Evolutionary conservation across 805 yeast species (phyloP).

Genomic region (Lachancea dasiensis): DNA sequence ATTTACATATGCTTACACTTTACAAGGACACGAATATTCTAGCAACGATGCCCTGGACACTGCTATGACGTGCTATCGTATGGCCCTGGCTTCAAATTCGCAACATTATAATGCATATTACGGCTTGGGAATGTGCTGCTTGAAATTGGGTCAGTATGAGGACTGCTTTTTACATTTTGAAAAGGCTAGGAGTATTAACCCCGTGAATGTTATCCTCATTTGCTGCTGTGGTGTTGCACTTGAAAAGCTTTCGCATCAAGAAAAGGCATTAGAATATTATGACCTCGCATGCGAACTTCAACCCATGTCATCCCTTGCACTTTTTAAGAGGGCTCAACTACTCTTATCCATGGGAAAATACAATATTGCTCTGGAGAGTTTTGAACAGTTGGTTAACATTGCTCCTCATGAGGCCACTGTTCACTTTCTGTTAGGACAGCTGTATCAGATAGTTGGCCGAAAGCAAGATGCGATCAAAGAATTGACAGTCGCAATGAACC

Average conservation of each 20-base stretch:
- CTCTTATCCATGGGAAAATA: conserved; percentile 66
- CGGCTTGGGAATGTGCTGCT: conserved; percentile 91
- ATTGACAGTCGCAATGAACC: conserved; percentile 79
- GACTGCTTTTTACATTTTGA: conserved; percentile 83
- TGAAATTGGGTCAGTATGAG: conserved; percentile 76
- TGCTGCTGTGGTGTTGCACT: conserved; percentile 93
- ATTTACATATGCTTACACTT: conserved; percentile 83
- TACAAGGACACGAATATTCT: conserved; percentile 89
- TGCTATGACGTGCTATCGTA: conserved; percentile 77
- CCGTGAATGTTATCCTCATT: conserved; percentile 79
- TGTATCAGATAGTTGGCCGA: conserved; percentile 70
- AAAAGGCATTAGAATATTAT: conserved; percentile 74
- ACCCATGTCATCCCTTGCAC: conserved; percentile 78
- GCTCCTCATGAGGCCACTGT: conserved; percentile 96
- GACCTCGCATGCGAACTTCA: conserved; percentile 78
- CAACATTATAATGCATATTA: conserved; percentile 92
- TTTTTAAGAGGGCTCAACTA: conserved; percentile 83
- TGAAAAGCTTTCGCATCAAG: conserved; percentile 64
- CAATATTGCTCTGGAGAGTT: conserved; percentile 64
- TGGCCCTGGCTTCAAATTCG: conserved; percentile 68
- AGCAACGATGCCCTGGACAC: conserved; percentile 85
- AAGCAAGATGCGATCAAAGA: conserved; percentile 75
- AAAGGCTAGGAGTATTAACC: conserved; percentile 83
- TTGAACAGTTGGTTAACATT: conserved; percentile 61
- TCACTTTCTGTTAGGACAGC: conserved; percentile 81